Percentiles rank a stretch among this genome's conserved stretches.
Evolutionary conservation across 495 filamentous ascomycete species (phyloP).

Genomic region (Aspergillus sclerotioniger): DNA sequence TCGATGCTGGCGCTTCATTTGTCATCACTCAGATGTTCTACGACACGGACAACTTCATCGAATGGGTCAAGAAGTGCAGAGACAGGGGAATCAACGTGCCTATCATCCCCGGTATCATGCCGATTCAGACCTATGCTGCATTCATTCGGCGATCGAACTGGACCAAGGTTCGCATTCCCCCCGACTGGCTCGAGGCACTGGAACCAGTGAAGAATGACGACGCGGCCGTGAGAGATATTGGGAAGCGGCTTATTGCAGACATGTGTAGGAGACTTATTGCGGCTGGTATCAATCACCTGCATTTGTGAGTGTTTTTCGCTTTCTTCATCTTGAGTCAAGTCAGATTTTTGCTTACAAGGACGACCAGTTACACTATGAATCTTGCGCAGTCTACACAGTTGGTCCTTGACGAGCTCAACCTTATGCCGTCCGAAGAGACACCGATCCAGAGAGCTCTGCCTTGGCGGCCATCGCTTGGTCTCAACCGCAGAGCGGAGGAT

Average conservation of each 20-base stretch:
- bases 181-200: constrained; percentile 73
- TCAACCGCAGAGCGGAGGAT: constrained; percentile 87
- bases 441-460: constrained; percentile 82
- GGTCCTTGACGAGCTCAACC: constrained; percentile 83
- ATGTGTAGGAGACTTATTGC: constrained; percentile 83
- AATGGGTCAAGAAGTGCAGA: constrained; percentile 83
- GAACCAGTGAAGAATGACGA: constrained; percentile 98
- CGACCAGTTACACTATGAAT: constrained; percentile 91
- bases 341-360: constrained; percentile 5
- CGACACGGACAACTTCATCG: constrained; percentile 89
- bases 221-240: constrained; percentile 84
- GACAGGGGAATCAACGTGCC: constrained; percentile 83
- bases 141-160: constrained; percentile 88
- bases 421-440: constrained; percentile 70
- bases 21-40: constrained; percentile 99
- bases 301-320: constrained; percentile 62
- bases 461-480: constrained; percentile 89
- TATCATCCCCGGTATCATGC: constrained; percentile 98
- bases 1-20: constrained; percentile 90
- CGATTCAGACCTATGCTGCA: constrained; percentile 89
- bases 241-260: constrained; percentile 84
- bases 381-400: constrained; percentile 90
- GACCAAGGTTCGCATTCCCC: constrained; percentile 79
- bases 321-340: neutral
- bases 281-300: constrained; percentile 80